A percentile compares a stretch with the other conserved stretches of the same genome.
phyloP scores from a whole-genome alignment of 2,329 filamentous ascomycete genomes.

The Emmonsia crescens region DNA sequence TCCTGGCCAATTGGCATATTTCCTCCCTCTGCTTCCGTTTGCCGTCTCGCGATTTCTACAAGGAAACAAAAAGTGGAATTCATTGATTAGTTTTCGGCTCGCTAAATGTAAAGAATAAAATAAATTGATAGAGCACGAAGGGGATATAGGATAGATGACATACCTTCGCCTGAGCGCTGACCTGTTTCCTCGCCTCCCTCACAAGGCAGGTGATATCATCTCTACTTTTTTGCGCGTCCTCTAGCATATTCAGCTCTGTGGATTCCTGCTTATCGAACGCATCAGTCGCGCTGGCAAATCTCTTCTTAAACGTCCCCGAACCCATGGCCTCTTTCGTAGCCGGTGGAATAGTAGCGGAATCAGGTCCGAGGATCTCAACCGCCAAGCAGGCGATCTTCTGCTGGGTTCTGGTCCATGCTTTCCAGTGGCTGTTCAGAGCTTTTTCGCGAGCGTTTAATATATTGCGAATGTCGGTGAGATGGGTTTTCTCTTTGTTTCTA shows the following conservation, averaged over 20 bases:
- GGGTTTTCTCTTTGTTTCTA: neutral
- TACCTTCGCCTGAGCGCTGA: constrained; percentile 12
- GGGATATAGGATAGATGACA: neutral
- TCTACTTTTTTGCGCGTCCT: constrained; percentile 3
- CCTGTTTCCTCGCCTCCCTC: constrained; percentile 9
- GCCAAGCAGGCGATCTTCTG: constrained; percentile 14
- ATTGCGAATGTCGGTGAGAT: neutral
- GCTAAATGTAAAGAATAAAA: neutral
- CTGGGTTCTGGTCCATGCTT: constrained; percentile 16
- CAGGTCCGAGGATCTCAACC: constrained; percentile 11
- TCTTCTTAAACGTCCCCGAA: constrained; percentile 6
- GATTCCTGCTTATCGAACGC: neutral
- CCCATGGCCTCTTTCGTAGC: neutral
- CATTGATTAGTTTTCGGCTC: neutral
- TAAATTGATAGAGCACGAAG: neutral
- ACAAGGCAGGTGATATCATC: constrained; percentile 5
- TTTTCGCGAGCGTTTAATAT: constrained; percentile 4
- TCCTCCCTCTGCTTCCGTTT: constrained; percentile 13
- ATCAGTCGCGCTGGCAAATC: constrained; percentile 4
- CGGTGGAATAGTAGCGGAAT: neutral
- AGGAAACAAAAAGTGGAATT: neutral
- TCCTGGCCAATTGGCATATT: constrained; percentile 13
- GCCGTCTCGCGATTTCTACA: constrained; percentile 12
- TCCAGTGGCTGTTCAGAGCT: constrained; percentile 11
- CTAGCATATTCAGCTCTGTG: neutral